Conservation (phyloP, 768 basidiomycete species). For the Leucogyrophana mollusca region DNA sequence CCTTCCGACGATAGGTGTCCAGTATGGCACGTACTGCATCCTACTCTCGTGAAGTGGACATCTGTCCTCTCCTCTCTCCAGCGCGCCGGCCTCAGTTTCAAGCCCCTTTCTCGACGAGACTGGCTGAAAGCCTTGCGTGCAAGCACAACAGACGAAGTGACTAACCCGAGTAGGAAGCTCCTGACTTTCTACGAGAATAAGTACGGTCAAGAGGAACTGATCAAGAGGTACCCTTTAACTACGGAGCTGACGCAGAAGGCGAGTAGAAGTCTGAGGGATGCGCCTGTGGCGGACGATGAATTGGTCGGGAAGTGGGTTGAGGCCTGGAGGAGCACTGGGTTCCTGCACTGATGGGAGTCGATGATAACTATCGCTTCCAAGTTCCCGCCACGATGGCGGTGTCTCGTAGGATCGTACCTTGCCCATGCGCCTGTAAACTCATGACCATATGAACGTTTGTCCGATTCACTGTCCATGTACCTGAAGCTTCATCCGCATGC, state of each 20-base stretch:
- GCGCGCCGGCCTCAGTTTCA: slow-evolving; percentile 32
- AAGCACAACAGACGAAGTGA: slow-evolving; percentile 19
- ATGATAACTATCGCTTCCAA: too few species aligned
- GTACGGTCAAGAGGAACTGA: slow-evolving; percentile 17
- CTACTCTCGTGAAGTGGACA: slow-evolving; percentile 29
- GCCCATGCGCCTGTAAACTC: too few species aligned
- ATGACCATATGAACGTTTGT: too few species aligned
- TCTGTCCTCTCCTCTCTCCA: slow-evolving; percentile 39
- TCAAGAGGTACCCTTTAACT: slow-evolving; percentile 7
- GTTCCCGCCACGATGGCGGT: too few species aligned
- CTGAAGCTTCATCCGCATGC: too few species aligned
- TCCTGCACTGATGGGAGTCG: slow-evolving; percentile 24
- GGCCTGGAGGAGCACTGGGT: slow-evolving; percentile 41
- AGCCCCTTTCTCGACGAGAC: slow-evolving; percentile 14
- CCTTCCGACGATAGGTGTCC: slow-evolving; percentile 9
- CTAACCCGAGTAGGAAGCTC: slow-evolving; percentile 23
- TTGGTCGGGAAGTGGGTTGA: slow-evolving; percentile 42
- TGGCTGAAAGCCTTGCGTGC: slow-evolving; percentile 22
- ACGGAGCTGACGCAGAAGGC: slow-evolving; percentile 7
- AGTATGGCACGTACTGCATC: slow-evolving; percentile 22
- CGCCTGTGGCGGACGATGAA: slow-evolving; percentile 14
- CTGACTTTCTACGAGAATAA: slow-evolving; percentile 22
- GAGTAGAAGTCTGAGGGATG: slow-evolving; percentile 17
- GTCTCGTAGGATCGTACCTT: too few species aligned
- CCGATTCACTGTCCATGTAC: too few species aligned